Evolutionary conservation across 192 early-diverging fungal species (phyloP).

Genomic region (Coemansia sp.): DNA sequence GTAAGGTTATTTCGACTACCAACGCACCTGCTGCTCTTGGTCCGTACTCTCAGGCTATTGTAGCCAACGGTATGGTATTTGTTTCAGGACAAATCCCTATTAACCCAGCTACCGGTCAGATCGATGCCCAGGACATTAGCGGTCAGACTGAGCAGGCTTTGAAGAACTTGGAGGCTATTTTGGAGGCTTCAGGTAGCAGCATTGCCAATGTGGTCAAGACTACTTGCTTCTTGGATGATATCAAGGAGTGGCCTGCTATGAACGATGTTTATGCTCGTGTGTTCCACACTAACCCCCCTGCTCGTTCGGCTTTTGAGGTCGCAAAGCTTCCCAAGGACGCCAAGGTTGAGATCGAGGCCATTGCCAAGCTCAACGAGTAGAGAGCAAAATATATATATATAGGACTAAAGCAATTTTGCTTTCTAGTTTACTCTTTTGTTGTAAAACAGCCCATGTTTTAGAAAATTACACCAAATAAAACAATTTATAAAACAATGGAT

Average conservation of each 20-base stretch:
- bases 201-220: conserved; percentile 92
- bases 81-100: conserved; percentile 75
- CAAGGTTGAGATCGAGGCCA: conserved; percentile 89
- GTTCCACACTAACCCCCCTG: conserved; percentile 64
- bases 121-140: conserved; percentile 65
- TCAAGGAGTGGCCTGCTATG: conserved; percentile 87
- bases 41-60: conserved; percentile 79
- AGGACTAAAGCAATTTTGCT: neutral
- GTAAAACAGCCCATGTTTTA: neutral
- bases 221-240: conserved; percentile 90
- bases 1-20: conserved; percentile 54
- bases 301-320: conserved; percentile 81
- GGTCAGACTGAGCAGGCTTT: conserved; percentile 74
- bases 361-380: conserved; percentile 76
- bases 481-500: neutral
- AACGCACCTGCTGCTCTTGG: conserved; percentile 71
- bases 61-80: conserved; percentile 79
- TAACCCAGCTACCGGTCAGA: conserved; percentile 71
- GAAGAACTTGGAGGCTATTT: conserved; percentile 80
- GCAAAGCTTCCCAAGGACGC: conserved; percentile 88
- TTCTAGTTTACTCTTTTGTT: neutral
- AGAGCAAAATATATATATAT: too few relatives aligned
- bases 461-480: conserved; percentile 1
- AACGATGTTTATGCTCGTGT: conserved; percentile 85
- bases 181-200: conserved; percentile 73